Evolutionary conservation across 192 early-diverging fungal genomes (phyloP).

Genomic region (Coemansia sp.): DNA sequence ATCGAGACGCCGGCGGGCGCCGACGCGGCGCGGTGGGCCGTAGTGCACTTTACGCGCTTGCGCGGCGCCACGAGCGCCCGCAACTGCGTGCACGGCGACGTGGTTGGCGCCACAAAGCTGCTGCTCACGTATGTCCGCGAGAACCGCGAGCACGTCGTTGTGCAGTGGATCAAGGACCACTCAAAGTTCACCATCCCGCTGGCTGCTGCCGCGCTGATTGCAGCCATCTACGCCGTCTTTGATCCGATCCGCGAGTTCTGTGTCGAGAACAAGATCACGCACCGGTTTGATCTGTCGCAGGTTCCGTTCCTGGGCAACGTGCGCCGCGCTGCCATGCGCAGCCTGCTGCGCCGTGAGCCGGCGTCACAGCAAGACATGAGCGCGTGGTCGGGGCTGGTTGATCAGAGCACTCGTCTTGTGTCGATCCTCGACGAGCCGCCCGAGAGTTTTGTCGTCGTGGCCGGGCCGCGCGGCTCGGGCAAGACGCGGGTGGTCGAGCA

Average conservation of each 20-base stretch:
- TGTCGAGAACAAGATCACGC: constrained; percentile 80
- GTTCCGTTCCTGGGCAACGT: constrained; percentile 39
- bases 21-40: constrained; percentile 75
- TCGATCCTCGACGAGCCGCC: constrained; percentile 53
- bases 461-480: constrained; percentile 82
- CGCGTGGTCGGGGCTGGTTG: constrained; percentile 47
- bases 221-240: constrained; percentile 77
- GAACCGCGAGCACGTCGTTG: constrained; percentile 57
- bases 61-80: constrained; percentile 87
- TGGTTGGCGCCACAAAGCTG: constrained; percentile 65
- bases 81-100: constrained; percentile 87
- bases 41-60: constrained; percentile 74
- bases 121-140: constrained; percentile 60
- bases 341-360: constrained; percentile 23
- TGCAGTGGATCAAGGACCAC: constrained; percentile 71
- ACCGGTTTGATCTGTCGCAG: constrained; percentile 64
- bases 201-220: constrained; percentile 66
- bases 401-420: constrained; percentile 33
- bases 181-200: constrained; percentile 75
- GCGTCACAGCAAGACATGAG: constrained; percentile 13
- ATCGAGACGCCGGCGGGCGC: constrained; percentile 68
- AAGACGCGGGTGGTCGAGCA: constrained; percentile 74
- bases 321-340: constrained; percentile 31
- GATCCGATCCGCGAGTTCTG: constrained; percentile 91
- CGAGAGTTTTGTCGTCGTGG: constrained; percentile 83